phyloP scores from a whole-genome alignment of 352 stramenopile genomes.

The Phytophthora ohioensis region DNA sequence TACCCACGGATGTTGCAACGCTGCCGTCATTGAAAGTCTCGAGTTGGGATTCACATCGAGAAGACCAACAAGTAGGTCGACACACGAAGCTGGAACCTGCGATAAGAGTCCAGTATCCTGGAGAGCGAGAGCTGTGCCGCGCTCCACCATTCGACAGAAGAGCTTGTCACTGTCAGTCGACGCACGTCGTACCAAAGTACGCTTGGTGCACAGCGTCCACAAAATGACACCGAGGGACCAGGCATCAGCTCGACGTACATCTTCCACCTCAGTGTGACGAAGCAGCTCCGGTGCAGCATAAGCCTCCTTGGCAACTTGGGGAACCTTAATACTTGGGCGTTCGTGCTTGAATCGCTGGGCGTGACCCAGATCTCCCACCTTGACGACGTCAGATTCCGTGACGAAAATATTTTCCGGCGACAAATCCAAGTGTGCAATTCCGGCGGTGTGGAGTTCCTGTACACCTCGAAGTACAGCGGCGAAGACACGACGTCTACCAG shows the following conservation, averaged over 20 bases:
- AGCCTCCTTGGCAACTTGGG: constrained; percentile 62
- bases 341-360: constrained; percentile 49
- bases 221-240: constrained; percentile 82
- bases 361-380: constrained; percentile 93
- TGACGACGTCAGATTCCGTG: constrained; percentile 76
- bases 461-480: constrained; percentile 88
- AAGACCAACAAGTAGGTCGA: constrained; percentile 58
- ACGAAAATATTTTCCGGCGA: constrained; percentile 96
- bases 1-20: constrained; percentile 68
- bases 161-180: constrained; percentile 57
- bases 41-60: constrained; percentile 55
- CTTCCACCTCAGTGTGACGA: constrained; percentile 33
- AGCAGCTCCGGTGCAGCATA: constrained; percentile 81
- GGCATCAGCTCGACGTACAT: constrained; percentile 67
- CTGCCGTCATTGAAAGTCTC: constrained; percentile 59
- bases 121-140: constrained; percentile 39
- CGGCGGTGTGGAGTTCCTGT: constrained; percentile 80
- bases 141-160: constrained; percentile 51
- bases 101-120: constrained; percentile 36
- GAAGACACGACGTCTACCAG: constrained; percentile 52
- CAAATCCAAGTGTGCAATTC: constrained; percentile 94
- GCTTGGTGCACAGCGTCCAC: constrained; percentile 71
- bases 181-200: constrained; percentile 57
- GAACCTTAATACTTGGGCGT: constrained; percentile 27
- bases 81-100: constrained; percentile 37